Evolutionary conservation across 2,329 filamentous ascomycete genomes (phyloP).

Genomic region (Gremmenia infestans): DNA sequence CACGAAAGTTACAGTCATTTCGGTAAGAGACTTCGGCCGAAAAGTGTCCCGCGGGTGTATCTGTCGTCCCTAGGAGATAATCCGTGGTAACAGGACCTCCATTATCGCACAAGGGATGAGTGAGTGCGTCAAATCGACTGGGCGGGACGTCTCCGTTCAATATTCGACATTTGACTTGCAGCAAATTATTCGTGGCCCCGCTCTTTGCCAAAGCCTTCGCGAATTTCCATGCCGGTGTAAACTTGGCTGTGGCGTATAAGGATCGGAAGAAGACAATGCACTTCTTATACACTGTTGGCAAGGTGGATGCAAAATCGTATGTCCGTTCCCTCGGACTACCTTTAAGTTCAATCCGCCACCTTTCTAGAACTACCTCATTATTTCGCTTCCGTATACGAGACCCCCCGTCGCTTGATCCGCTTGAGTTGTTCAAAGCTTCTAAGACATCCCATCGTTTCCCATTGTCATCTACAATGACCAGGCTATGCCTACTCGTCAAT

Average conservation of each 20-base stretch:
- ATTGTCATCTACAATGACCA: constrained; percentile 82
- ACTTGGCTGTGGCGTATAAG: constrained; percentile 73
- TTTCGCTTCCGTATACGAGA: constrained; percentile 37
- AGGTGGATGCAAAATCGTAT: constrained; percentile 54
- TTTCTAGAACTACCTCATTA: constrained; percentile 79
- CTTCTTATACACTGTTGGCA: constrained; percentile 95
- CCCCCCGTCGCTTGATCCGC: constrained; percentile 35
- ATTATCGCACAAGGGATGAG: constrained; percentile 62
- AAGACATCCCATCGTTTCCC: constrained; percentile 91
- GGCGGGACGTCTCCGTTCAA: constrained; percentile 50
- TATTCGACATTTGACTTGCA: constrained; percentile 79
- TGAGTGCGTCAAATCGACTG: constrained; percentile 62
- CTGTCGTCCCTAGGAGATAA: constrained; percentile 77
- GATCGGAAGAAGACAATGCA: constrained; percentile 92
- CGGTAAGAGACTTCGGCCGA: constrained; percentile 79
- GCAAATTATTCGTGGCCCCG: constrained; percentile 51
- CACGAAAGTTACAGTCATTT: constrained; percentile 81
- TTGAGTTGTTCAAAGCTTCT: constrained; percentile 69
- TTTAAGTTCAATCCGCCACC: constrained; percentile 84
- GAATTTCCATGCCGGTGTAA: constrained; percentile 84
- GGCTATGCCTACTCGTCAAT: constrained; percentile 76
- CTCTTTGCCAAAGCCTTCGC: constrained; percentile 66
- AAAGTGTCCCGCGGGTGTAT: constrained; percentile 81
- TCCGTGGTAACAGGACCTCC: constrained; percentile 62
- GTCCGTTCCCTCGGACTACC: constrained; percentile 44